These are phyloP conservation scores for Exserohilum rostratum DNA, from an alignment of 2,329 filamentous ascomycete genomes.

Conservation along the genomic window DNA sequence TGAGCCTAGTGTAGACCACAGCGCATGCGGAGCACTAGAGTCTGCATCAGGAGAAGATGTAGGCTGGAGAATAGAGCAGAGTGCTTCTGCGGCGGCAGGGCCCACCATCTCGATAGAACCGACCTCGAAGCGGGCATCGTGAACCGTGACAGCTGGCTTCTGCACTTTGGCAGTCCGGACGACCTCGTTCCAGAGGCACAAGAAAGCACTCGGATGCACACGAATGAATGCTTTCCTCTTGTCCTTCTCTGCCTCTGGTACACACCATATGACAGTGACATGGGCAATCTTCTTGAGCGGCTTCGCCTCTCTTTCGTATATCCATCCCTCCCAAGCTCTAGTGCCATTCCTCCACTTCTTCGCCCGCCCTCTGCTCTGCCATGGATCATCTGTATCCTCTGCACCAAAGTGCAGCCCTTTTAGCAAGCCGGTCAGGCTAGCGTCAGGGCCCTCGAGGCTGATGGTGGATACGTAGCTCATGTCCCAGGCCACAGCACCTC, in stretches of 20 bases:
- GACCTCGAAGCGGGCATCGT: conserved; percentile 74
- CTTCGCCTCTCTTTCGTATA: conserved; percentile 60
- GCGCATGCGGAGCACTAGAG: conserved; percentile 42
- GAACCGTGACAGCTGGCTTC: conserved; percentile 66
- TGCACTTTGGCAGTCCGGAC: conserved; percentile 63
- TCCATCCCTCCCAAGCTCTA: conserved; percentile 63
- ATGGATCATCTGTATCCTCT: conserved; percentile 59
- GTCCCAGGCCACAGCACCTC: conserved; percentile 87
- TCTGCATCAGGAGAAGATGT: conserved; percentile 15
- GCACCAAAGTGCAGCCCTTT: conserved; percentile 65
- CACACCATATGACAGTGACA: conserved; percentile 76
- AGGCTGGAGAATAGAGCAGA: conserved; percentile 71
- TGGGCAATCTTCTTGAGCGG: conserved; percentile 69
- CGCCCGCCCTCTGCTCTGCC: conserved; percentile 60
- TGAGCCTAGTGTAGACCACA: conserved; percentile 39
- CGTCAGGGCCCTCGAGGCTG: conserved; percentile 70
- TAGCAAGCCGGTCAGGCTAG: conserved; percentile 70
- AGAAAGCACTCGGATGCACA: conserved; percentile 81
- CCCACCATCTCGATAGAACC: conserved; percentile 73
- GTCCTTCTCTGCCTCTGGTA: conserved; percentile 24
- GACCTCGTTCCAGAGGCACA: conserved; percentile 70
- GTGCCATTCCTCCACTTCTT: conserved; percentile 73
- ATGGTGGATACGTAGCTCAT: conserved; percentile 93
- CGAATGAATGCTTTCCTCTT: conserved; percentile 70
- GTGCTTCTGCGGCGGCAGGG: conserved; percentile 78